A percentile compares a stretch with the other conserved stretches of the same genome.
phyloP scores from a whole-genome alignment of 495 filamentous ascomycete genomes.

The Penicillium dipodomyicola region DNA sequence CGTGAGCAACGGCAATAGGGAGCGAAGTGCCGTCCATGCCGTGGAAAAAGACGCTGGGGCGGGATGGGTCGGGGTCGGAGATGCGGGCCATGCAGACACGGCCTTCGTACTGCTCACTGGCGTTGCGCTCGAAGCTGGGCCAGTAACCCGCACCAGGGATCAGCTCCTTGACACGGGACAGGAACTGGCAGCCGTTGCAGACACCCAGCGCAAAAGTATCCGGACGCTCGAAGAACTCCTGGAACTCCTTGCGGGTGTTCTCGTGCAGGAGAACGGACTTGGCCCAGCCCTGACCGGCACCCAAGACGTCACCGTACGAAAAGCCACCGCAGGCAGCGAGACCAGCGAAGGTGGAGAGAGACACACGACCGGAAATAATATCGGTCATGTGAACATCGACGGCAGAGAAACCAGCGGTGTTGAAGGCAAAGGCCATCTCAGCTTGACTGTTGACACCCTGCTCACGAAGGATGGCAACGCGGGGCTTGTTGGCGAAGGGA shows the following conservation, averaged over 20 bases:
- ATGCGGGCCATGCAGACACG: conserved; percentile 87
- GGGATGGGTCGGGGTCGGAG: conserved; percentile 51
- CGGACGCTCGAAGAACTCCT: conserved; percentile 79
- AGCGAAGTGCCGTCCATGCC: conserved; percentile 83
- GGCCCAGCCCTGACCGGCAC: conserved; percentile 96
- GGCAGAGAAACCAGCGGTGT: conserved; percentile 82
- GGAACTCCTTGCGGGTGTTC: conserved; percentile 71
- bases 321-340: conserved; percentile 95
- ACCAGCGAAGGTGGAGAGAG: conserved; percentile 77
- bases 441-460: conserved; percentile 93
- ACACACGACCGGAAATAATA: conserved; percentile 71
- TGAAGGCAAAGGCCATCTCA: conserved; percentile 97
- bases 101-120: conserved; percentile 89
- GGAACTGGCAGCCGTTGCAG: conserved; percentile 97
- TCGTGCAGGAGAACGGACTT: conserved; percentile 85
- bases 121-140: conserved; percentile 85
- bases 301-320: conserved; percentile 94
- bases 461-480: conserved; percentile 91
- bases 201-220: conserved; percentile 94
- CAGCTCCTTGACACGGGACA: conserved; percentile 74
- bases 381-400: conserved; percentile 98
- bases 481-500: conserved; percentile 70
- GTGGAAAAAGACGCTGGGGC: conserved; percentile 83
- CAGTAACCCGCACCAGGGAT: conserved; percentile 84
- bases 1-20: conserved; percentile 88